Evolutionary conservation across 768 basidiomycete genomes (phyloP).

Genomic region (Galerina sulciceps): DNA sequence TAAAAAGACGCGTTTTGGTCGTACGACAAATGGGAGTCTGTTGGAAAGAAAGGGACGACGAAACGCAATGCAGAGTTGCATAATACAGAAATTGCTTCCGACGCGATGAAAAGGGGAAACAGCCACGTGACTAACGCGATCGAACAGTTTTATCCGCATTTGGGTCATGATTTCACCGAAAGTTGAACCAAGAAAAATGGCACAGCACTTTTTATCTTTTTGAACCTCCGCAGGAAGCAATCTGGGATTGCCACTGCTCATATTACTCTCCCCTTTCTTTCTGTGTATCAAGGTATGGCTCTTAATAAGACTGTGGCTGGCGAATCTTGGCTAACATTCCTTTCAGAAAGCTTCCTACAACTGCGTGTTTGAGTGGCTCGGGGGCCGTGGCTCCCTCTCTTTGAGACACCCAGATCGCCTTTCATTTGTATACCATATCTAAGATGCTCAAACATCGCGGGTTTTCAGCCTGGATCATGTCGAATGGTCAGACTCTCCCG

Average conservation of each 20-base stretch:
- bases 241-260: not conserved
- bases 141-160: constrained; percentile 8
- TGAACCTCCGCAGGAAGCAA: not conserved
- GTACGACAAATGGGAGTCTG: not conserved
- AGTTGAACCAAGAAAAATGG: constrained; percentile 10
- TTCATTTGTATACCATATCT: not conserved
- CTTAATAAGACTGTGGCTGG: not conserved
- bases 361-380: not conserved
- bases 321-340: not conserved
- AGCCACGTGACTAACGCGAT: constrained; percentile 16
- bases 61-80: not conserved
- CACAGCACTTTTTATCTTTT: constrained; percentile 4
- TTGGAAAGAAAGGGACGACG: not conserved
- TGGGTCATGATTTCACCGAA: constrained; percentile 6
- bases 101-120: not conserved
- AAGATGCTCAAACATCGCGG: constrained; percentile 58
- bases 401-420: not conserved
- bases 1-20: not conserved
- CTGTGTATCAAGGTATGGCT: not conserved
- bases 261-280: not conserved
- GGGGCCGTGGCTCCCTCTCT: not conserved
- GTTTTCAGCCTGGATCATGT: constrained; percentile 74
- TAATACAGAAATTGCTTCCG: not conserved
- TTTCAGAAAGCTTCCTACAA: not conserved
- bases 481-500: constrained; percentile 48